A percentile compares a stretch with the other conserved stretches of the same genome.
These are phyloP conservation scores for Pythium myriotylum DNA, from an alignment of 352 stramenopile genomes.

Conservation along the genomic window DNA sequence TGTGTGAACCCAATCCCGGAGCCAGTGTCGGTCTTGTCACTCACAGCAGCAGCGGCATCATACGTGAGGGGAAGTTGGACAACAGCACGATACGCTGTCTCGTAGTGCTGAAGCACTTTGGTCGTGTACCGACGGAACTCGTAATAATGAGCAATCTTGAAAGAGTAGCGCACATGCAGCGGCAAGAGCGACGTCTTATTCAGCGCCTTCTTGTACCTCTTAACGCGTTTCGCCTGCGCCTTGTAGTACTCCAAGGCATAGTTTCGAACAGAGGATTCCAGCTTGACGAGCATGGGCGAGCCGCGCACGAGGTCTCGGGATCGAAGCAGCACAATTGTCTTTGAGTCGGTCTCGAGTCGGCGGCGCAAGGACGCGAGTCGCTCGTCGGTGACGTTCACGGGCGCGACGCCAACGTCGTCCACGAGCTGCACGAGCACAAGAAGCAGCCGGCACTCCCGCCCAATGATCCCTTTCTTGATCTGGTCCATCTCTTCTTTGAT, in stretches of 20 bases:
- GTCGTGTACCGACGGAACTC: constrained; percentile 86
- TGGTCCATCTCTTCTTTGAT: constrained; percentile 81
- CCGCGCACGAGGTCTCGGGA: constrained; percentile 64
- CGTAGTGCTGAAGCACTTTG: constrained; percentile 87
- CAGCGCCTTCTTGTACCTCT: constrained; percentile 83
- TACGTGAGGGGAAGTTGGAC: constrained; percentile 51
- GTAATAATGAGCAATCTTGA: constrained; percentile 91
- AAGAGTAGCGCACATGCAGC: constrained; percentile 75
- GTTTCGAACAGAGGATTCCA: constrained; percentile 72
- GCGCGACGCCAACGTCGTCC: constrained; percentile 61
- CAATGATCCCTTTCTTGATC: constrained; percentile 58
- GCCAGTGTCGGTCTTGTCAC: constrained; percentile 33
- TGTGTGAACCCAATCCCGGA: constrained; percentile 53
- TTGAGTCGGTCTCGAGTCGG: constrained; percentile 75
- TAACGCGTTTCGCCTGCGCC: constrained; percentile 85
- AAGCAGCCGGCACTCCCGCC: constrained; percentile 76
- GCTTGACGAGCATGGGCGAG: constrained; percentile 64
- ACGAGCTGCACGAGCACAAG: constrained; percentile 82
- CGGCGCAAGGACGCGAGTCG: constrained; percentile 65
- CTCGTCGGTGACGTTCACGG: constrained; percentile 76
- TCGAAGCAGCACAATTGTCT: constrained; percentile 67
- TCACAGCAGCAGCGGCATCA: constrained; percentile 31
- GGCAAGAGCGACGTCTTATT: constrained; percentile 62
- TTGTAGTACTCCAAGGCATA: constrained; percentile 90
- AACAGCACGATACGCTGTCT: constrained; percentile 73